Base-by-base conservation (phyloP, 1,139 yeast species). In the Geotrichum bryndzae region DNA sequence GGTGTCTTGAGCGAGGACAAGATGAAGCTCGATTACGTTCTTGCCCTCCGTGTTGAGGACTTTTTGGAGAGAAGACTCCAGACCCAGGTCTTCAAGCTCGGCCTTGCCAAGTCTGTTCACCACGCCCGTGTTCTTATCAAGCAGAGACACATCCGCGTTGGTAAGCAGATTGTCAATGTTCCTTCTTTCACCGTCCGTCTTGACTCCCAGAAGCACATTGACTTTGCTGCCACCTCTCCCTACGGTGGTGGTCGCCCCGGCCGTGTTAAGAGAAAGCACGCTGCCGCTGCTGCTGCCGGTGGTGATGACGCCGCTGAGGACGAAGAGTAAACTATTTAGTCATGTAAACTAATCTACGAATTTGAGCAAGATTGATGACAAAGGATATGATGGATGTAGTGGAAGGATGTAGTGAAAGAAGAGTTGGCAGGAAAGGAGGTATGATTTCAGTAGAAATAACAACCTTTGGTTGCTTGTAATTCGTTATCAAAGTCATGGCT, bases 191-290 rank as follows among this genome's bases (percentile, higher is more conserved):
- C 92, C 86, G 99, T 94, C 71, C 95, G 99, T 86, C 88, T 94
- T 81, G 99, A 94, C 84, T 92, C 99, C 73, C 99, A 94, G 84
- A 94, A 94, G 90, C 99, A 95, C 91, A 91, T 94, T 83, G 99
- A 94, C 87, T 94, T 94, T 76, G 96, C 99, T 76, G 88, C 92
- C 80, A 90, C 90, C 81, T 94, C 99, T 72, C 99, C 99, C 82
- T 94, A 90, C 90, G 99, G 99, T 80, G 99, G 99, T 84, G 99
- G 97, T 75, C 94, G 99, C 85, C 95, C 99, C 75, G 99, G 99
- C 81, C 95, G 99, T 87, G 96, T 90, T 77, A 95, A 95, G 88
- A 91, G 99, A 90, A 92, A 85, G 84, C 86, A 88, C 86, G 89
- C 87, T 80, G 86, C 82, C 79, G 86, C 84, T 80, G 76, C 84